phyloP scores from a whole-genome alignment of 805 yeast genomes.

The Candida sithepensis region DNA sequence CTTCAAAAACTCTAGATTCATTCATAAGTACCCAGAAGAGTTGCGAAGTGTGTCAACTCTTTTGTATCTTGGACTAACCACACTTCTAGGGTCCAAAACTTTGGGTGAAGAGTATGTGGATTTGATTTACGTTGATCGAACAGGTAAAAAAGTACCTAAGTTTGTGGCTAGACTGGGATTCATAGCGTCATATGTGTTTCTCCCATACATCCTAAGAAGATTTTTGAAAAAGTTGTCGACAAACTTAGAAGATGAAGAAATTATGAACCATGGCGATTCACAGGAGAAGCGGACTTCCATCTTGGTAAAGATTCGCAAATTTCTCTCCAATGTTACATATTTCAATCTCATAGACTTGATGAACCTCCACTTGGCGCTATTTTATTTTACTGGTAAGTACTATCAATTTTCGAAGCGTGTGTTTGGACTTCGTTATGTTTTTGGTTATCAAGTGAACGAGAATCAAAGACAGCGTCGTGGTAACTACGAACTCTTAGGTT shows the following conservation, averaged over 20 bases:
- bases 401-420: conserved; percentile 75
- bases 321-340: conserved; percentile 34
- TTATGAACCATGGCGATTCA: conserved; percentile 4
- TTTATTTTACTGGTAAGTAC: conserved; percentile 79
- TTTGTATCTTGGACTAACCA: conserved; percentile 69
- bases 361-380: conserved; percentile 73
- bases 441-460: conserved; percentile 57
- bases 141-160: conserved; percentile 48
- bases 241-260: conserved; percentile 16
- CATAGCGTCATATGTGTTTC: conserved; percentile 53
- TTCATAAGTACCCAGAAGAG: conserved; percentile 61
- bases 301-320: conserved; percentile 6
- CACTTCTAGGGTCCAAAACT: conserved; percentile 72
- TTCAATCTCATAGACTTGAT: conserved; percentile 47
- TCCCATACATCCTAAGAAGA: conserved; percentile 53
- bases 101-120: conserved; percentile 95
- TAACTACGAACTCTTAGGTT: conserved; percentile 75
- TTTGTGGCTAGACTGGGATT: conserved; percentile 49
- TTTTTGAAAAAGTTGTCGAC: conserved; percentile 13
- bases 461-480: conserved; percentile 40
- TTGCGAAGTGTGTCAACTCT: conserved; percentile 55
- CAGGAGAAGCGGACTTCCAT: neutral
- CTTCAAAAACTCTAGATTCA: conserved; percentile 59
- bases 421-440: conserved; percentile 75
- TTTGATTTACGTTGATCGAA: conserved; percentile 55